Percentiles rank a stretch among this genome's conserved stretches.
phyloP scores from a whole-genome alignment of 768 basidiomycete genomes.

The Gautieria morchelliformis region DNA sequence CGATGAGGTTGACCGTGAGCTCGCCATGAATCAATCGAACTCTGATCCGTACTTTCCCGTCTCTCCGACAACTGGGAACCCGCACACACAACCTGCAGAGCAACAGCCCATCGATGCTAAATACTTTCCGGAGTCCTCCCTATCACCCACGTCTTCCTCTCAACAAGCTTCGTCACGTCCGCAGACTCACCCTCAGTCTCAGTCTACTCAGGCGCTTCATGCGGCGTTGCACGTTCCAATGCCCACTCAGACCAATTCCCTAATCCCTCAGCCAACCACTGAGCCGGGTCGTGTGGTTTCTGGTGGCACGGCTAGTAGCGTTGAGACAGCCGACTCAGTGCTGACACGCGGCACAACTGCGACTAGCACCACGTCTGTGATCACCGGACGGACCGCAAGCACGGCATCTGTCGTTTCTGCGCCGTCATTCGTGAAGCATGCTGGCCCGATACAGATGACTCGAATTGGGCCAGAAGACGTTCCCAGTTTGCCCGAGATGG shows the following conservation, averaged over 20 bases:
- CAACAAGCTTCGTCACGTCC: constrained; percentile 20
- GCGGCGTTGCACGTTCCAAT: constrained; percentile 10
- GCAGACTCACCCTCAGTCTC: constrained; percentile 13
- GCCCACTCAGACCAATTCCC: constrained; percentile 39
- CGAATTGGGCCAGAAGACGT: constrained; percentile 78
- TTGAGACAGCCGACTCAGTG: background rate
- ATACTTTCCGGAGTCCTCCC: constrained; percentile 9
- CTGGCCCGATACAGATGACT: constrained; percentile 68
- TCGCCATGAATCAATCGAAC: constrained; percentile 30
- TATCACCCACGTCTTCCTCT: constrained; percentile 17
- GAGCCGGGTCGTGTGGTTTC: constrained; percentile 88
- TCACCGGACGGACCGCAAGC: background rate
- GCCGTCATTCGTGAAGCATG: constrained; percentile 77
- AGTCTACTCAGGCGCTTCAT: constrained; percentile 10
- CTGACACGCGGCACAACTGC: constrained; percentile 1
- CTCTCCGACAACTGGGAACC: background rate
- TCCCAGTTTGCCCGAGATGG: constrained; percentile 59
- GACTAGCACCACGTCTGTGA: constrained; percentile 1
- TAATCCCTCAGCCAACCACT: constrained; percentile 28
- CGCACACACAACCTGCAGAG: background rate
- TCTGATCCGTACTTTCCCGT: background rate
- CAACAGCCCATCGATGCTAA: background rate
- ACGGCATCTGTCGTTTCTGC: constrained; percentile 41
- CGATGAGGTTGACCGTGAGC: constrained; percentile 33
- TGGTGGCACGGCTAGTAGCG: constrained; percentile 69